Evolutionary conservation across 2,329 filamentous ascomycete genomes (phyloP).

Genomic region (Diaporthe citrichinensis): DNA sequence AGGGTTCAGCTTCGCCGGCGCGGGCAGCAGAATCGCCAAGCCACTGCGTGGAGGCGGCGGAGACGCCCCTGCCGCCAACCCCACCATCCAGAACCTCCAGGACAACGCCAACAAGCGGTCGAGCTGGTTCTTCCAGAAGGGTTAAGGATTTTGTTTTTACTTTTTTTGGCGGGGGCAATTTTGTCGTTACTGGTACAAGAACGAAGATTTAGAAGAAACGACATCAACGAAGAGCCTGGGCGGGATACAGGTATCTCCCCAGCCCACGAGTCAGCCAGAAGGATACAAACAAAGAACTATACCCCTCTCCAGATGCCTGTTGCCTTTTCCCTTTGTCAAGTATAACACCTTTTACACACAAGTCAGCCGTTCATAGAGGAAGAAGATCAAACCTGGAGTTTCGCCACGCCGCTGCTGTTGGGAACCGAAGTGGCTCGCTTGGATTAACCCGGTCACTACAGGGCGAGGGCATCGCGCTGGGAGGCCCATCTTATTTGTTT

Average conservation of each 20-base stretch:
- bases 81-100: slow-evolving; percentile 70
- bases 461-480: slow-evolving; percentile 7
- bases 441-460: slow-evolving; percentile 22
- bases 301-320: slow-evolving; percentile 34
- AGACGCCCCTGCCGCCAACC: slow-evolving; percentile 62
- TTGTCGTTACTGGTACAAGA: slow-evolving; percentile 25
- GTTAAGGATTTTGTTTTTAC: slow-evolving; percentile 40
- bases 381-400: slow-evolving; percentile 26
- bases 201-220: slow-evolving; percentile 25
- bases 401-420: slow-evolving; percentile 26
- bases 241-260: slow-evolving; percentile 35
- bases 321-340: slow-evolving; percentile 38
- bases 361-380: slow-evolving; percentile 38
- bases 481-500: background rate
- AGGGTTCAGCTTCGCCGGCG: slow-evolving; percentile 79
- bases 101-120: slow-evolving; percentile 74
- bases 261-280: slow-evolving; percentile 32
- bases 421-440: slow-evolving; percentile 33
- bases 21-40: slow-evolving; percentile 78
- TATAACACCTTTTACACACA: slow-evolving; percentile 35
- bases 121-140: slow-evolving; percentile 83
- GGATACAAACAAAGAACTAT: slow-evolving; percentile 39
- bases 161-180: slow-evolving; percentile 4
- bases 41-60: slow-evolving; percentile 76
- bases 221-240: slow-evolving; percentile 29